phyloP scores from a whole-genome alignment of 129 eudicot species.

The Oenanthe sinensis region DNA sequence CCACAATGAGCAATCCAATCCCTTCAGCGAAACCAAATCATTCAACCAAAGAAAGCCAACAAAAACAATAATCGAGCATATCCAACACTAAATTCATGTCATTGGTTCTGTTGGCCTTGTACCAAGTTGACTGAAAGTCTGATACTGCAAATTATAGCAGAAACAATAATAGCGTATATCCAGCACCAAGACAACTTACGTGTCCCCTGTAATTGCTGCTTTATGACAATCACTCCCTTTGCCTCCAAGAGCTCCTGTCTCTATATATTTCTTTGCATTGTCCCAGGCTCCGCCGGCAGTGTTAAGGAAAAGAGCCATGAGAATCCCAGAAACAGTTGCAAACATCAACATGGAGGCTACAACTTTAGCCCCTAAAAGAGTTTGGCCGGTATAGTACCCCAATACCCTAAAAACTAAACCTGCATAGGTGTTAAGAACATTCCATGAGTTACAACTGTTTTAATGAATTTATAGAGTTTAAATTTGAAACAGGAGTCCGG shows the following conservation, averaged over 20 bases:
- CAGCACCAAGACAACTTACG: slow-evolving; percentile 47
- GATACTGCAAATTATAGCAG: neutral
- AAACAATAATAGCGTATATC: neutral
- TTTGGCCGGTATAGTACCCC: slow-evolving; percentile 89
- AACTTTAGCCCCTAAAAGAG: slow-evolving; percentile 93
- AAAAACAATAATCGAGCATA: neutral
- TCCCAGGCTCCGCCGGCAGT: slow-evolving; percentile 99
- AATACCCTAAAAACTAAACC: slow-evolving; percentile 79
- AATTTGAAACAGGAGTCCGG: neutral
- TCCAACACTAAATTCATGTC: neutral
- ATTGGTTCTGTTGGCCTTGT: neutral
- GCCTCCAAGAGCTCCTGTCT: slow-evolving; percentile 96
- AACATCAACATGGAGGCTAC: slow-evolving; percentile 95
- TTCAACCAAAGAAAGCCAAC: neutral
- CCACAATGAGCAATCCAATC: neutral
- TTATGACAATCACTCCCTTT: slow-evolving; percentile 97
- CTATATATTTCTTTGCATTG: slow-evolving; percentile 95
- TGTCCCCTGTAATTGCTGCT: slow-evolving; percentile 96
- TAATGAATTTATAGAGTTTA: neutral
- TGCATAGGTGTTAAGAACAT: slow-evolving; percentile 19
- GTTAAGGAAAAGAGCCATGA: slow-evolving; percentile 95
- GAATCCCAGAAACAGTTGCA: slow-evolving; percentile 95
- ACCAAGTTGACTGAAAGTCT: neutral
- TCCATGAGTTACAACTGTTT: neutral
- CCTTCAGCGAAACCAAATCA: neutral